Conservation (phyloP, 306 rosid genomes). For the Cucumis cinereus region DNA sequence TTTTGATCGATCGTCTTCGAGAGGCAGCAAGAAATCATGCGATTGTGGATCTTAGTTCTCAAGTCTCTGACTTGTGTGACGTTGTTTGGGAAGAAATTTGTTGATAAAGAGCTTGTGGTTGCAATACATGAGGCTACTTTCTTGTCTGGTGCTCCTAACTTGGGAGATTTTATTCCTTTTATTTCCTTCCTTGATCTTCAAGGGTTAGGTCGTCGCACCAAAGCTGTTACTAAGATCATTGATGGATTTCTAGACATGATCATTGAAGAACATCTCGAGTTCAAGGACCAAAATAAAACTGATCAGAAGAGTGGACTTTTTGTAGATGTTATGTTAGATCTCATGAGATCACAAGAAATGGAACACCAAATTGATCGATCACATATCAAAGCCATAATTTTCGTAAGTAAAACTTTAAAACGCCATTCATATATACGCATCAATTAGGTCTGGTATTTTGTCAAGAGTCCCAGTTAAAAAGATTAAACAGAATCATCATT, state of each 20-base stretch:
- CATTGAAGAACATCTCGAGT: slow-evolving; percentile 19
- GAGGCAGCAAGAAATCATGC: slow-evolving; percentile 17
- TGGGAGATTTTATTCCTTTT: slow-evolving; percentile 45
- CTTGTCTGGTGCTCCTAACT: slow-evolving; percentile 20
- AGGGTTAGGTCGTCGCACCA: slow-evolving; percentile 34
- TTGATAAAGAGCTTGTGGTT: slow-evolving; percentile 25
- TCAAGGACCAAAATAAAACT: background rate
- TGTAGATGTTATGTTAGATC: slow-evolving; percentile 25
- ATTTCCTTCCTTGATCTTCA: slow-evolving; percentile 41
- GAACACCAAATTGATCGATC: slow-evolving; percentile 34
- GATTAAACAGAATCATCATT: too few species aligned
- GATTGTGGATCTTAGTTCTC: slow-evolving; percentile 34
- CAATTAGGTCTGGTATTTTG: too few species aligned
- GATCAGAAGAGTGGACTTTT: background rate
- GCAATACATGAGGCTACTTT: slow-evolving; percentile 27
- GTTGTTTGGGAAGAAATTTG: slow-evolving; percentile 48
- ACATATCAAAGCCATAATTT: slow-evolving; percentile 42
- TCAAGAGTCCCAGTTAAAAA: too few species aligned
- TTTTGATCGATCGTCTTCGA: slow-evolving; percentile 17
- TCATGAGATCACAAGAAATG: slow-evolving; percentile 25
- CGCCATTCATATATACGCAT: too few species aligned
- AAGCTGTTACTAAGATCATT: slow-evolving; percentile 23
- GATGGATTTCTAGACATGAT: slow-evolving; percentile 42
- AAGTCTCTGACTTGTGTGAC: slow-evolving; percentile 33
- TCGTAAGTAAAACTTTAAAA: slow-evolving; percentile 15